These are phyloP conservation scores for Dothideomycetidae sp. DNA, from an alignment of 2,329 filamentous ascomycete species.

Conservation along the genomic window DNA sequence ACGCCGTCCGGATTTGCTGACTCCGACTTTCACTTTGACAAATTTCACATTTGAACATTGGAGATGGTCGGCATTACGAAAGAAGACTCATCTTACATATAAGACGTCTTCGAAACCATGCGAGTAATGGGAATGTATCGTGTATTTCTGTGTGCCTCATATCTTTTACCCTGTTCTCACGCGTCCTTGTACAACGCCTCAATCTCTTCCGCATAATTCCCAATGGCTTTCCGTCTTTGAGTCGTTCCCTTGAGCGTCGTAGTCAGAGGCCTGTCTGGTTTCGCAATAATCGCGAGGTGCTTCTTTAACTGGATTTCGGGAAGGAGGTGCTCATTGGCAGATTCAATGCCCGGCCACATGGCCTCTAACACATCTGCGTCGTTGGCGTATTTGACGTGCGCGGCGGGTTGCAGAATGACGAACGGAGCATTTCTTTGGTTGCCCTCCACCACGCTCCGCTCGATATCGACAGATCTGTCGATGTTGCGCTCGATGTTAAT, in stretches of 20 bases:
- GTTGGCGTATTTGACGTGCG: background rate
- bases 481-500: conserved; percentile 12
- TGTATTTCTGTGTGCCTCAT: too few species aligned
- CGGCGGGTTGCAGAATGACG: conserved; percentile 10
- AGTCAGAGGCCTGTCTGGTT: conserved; percentile 8
- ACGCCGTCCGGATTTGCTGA: too few species aligned
- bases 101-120: too few species aligned
- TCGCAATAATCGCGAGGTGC: conserved; percentile 11
- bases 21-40: too few species aligned
- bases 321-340: conserved; percentile 11
- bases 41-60: too few species aligned
- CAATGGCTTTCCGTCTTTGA: conserved; percentile 9
- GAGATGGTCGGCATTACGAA: too few species aligned
- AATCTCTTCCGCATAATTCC: conserved; percentile 10
- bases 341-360: conserved; percentile 10
- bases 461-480: conserved; percentile 7
- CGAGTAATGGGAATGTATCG: too few species aligned
- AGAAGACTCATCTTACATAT: too few species aligned
- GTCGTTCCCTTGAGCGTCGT: conserved; percentile 12
- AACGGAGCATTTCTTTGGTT: conserved; percentile 9
- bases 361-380: conserved; percentile 1
- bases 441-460: conserved; percentile 10
- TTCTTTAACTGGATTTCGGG: conserved; percentile 10
- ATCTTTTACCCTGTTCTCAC: background rate
- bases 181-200: conserved; percentile 3